Evolutionary conservation across 495 filamentous ascomycete genomes (phyloP).

Genomic region (Durotheca rogersii): DNA sequence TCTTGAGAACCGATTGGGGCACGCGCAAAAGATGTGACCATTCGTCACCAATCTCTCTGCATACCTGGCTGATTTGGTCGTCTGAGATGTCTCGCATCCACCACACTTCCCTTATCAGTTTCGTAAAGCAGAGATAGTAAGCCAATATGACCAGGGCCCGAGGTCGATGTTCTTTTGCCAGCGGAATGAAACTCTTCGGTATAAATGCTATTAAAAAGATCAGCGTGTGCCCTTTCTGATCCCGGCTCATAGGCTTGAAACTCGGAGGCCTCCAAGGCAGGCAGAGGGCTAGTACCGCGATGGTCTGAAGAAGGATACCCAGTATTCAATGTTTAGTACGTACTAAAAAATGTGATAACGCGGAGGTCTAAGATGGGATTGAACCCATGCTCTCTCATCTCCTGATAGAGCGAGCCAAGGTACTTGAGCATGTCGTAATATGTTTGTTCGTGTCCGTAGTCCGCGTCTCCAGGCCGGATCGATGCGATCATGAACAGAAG

Average conservation of each 20-base stretch:
- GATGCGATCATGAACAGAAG: constrained; percentile 47
- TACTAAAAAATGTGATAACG: constrained; percentile 43
- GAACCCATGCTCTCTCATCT: constrained; percentile 41
- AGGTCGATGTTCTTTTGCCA: constrained; percentile 51
- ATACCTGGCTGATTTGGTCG: constrained; percentile 43
- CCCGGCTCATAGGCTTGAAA: background rate
- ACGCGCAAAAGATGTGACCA: constrained; percentile 41
- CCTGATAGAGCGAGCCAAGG: constrained; percentile 47
- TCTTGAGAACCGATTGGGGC: constrained; percentile 34
- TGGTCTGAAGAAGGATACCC: background rate
- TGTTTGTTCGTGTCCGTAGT: constrained; percentile 27
- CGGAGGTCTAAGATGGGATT: constrained; percentile 40
- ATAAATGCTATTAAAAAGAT: constrained; percentile 47
- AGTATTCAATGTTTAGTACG: background rate
- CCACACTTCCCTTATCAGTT: constrained; percentile 42
- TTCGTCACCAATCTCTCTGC: constrained; percentile 34
- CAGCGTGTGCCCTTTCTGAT: constrained; percentile 28
- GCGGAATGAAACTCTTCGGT: constrained; percentile 50
- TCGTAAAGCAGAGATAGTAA: constrained; percentile 47
- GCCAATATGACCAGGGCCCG: constrained; percentile 56
- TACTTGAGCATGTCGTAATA: constrained; percentile 44
- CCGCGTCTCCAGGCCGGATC: constrained; percentile 35
- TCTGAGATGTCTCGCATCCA: constrained; percentile 47
- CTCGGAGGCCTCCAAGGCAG: background rate
- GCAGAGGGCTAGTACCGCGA: background rate